Evolutionary conservation across 192 early-diverging fungal genomes (phyloP).

Genomic region (Entomortierella parvispora): DNA sequence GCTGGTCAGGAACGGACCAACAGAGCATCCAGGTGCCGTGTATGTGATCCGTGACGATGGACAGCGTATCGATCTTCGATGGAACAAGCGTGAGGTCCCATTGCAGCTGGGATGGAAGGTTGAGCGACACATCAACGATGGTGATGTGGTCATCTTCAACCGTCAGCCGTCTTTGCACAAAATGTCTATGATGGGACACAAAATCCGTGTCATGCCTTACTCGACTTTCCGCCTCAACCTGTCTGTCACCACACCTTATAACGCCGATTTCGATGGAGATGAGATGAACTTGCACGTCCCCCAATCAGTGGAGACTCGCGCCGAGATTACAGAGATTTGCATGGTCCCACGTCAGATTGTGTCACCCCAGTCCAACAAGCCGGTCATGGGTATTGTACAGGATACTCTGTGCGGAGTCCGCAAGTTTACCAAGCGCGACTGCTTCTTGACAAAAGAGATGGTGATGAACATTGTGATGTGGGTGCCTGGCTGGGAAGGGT

Average conservation of each 20-base stretch:
- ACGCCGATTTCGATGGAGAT: slow-evolving; percentile 99
- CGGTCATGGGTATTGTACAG: slow-evolving; percentile 99
- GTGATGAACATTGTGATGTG: too few relatives aligned
- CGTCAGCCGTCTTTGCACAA: slow-evolving; percentile 99
- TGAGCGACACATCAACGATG: slow-evolving; percentile 94
- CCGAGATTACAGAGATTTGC: slow-evolving; percentile 95
- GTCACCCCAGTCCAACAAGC: slow-evolving; percentile 96
- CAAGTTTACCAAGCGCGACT: slow-evolving; percentile 96
- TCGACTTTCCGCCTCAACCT: slow-evolving; percentile 98
- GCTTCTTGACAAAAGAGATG: slow-evolving; percentile 70
- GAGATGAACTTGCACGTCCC: slow-evolving; percentile 99
- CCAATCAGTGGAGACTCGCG: slow-evolving; percentile 95
- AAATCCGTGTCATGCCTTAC: slow-evolving; percentile 97
- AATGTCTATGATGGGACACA: slow-evolving; percentile 99
- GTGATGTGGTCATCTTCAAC: slow-evolving; percentile 98
- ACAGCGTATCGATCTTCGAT: slow-evolving; percentile 88
- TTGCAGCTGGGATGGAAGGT: slow-evolving; percentile 94
- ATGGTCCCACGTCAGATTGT: slow-evolving; percentile 99
- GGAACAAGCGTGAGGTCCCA: slow-evolving; percentile 63
- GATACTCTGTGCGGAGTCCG: slow-evolving; percentile 96
- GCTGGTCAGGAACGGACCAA: slow-evolving; percentile 90
- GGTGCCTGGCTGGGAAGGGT: slow-evolving; percentile 94
- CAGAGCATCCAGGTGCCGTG: slow-evolving; percentile 95
- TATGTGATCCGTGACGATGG: slow-evolving; percentile 96
- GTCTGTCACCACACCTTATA: slow-evolving; percentile 97